Evolutionary conservation across 2,329 filamentous ascomycete genomes (phyloP), one percentile per base, ranked within the genome.

Genomic region (Clonostachys rhizophaga): DNA sequence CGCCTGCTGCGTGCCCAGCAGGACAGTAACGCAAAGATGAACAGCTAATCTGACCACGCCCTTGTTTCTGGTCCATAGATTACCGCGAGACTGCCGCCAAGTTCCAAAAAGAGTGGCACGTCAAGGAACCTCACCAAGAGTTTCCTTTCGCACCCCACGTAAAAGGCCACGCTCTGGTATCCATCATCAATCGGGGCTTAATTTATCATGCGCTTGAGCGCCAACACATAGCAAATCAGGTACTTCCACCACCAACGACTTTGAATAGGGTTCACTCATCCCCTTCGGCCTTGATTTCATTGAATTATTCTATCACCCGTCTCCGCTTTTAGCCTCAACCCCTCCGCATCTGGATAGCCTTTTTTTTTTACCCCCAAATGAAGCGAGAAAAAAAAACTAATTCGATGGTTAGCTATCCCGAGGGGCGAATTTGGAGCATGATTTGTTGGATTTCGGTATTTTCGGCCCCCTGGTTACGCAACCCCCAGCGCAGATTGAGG

Each of bases 41-140:
- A n/a, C n/a, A 40, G n/a, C 37, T 40, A 18, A 30, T 30, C 43
- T 24, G 14, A 45, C 43, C 24, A 16, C 18, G 43, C 43, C 11
- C 33, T 45, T 24, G 37, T 30, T 10, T 30, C 24, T 30, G 24
- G 24, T 30, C 49, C n/a, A 46, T 69, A 85, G 82, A 84, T 70
- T 86, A 83, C 70, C 76, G 78, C 66, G 82, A 85, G 64, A 83
- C 82, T 40, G 82, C 82, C 47, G 76, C 79, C 67, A 83, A 83
- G 62, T 79, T 86, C 55, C 81, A 84, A 59, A 84, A 84, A 62
- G 81, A 86, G 69, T 86, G 82, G 82, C 76, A 81, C 65, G 69
- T 83, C 54, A 70, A 74, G 58, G 72, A 79, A 64, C 82, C 82
- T 56, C 79, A 84, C 62, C 75, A 75, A 58, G 71, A 83, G 50